phyloP scores from a whole-genome alignment of 2,329 filamentous ascomycete genomes.

The Diaporthe eres region DNA sequence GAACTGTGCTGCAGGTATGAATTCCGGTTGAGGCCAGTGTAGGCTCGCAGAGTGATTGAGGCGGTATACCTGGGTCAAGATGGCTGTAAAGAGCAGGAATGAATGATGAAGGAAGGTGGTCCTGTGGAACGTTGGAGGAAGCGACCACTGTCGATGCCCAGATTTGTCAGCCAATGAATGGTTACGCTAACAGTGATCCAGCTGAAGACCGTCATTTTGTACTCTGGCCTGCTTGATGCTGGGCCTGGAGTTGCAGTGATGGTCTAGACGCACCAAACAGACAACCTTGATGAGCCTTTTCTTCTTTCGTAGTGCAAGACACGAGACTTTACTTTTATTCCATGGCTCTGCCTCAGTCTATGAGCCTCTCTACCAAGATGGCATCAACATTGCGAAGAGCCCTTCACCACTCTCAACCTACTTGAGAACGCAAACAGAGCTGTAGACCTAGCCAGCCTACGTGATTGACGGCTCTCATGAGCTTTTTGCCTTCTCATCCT shows the following conservation, averaged over 20 bases:
- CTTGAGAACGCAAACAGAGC: background rate
- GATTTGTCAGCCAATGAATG: background rate
- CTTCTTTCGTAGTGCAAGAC: background rate
- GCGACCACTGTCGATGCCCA: background rate
- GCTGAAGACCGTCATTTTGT: background rate
- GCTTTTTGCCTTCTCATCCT: constrained; percentile 35
- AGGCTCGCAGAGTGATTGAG: background rate
- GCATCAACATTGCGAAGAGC: background rate
- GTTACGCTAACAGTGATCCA: background rate
- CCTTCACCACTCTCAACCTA: background rate
- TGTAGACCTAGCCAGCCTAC: constrained; percentile 36
- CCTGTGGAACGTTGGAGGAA: background rate
- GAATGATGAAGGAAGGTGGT: background rate
- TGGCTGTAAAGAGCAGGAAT: background rate
- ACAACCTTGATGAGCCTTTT: background rate
- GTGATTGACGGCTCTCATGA: background rate
- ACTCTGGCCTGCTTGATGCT: background rate
- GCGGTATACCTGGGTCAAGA: background rate
- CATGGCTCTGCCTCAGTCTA: background rate
- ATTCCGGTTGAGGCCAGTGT: background rate
- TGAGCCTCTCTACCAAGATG: background rate
- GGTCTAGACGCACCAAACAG: background rate
- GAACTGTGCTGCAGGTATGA: background rate
- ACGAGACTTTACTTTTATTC: background rate
- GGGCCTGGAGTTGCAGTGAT: background rate